These are phyloP conservation scores for Malassezia slooffiae DNA, from an alignment of 1,284 basidiomycete species.

Conservation along the genomic window DNA sequence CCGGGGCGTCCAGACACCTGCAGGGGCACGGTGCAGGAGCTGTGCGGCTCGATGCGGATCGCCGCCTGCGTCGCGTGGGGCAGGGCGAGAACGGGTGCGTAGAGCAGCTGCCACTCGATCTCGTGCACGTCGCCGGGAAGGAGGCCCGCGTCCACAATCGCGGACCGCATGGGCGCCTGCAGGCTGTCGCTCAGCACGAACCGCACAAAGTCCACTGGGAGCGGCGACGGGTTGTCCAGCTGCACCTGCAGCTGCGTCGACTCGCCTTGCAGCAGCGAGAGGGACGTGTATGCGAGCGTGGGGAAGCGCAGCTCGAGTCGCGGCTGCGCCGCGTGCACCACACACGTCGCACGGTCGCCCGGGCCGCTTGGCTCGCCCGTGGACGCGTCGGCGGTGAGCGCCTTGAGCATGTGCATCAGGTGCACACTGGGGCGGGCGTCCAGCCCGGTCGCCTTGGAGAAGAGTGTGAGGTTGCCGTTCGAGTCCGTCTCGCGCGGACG, in stretches of 20 bases:
- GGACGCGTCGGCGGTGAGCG: slow-evolving; percentile 18
- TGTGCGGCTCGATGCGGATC: slow-evolving; percentile 56
- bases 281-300: no score
- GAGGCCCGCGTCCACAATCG: slow-evolving; percentile 61
- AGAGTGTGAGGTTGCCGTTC: no score
- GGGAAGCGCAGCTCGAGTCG: no score
- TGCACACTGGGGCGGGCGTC: background rate
- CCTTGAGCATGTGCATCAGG: background rate
- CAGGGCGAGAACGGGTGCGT: slow-evolving; percentile 55
- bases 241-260: slow-evolving; percentile 70
- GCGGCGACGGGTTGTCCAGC: slow-evolving; percentile 61
- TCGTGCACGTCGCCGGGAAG: slow-evolving; percentile 78
- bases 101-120: slow-evolving; percentile 68
- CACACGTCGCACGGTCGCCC: slow-evolving; percentile 64
- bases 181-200: slow-evolving; percentile 81
- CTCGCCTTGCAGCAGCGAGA: slow-evolving; percentile 92
- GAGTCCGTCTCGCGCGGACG: no score
- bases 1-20: slow-evolving; percentile 75
- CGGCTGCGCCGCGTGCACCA: slow-evolving; percentile 72
- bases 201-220: slow-evolving; percentile 73
- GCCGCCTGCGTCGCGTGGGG: background rate
- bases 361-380: no score
- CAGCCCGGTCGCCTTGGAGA: slow-evolving; percentile 54
- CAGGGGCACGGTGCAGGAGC: slow-evolving; percentile 60
- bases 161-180: slow-evolving; percentile 61